Evolutionary conservation across 352 stramenopile genomes (phyloP).

Genomic region (Thalassiosira livingstoniorum): DNA sequence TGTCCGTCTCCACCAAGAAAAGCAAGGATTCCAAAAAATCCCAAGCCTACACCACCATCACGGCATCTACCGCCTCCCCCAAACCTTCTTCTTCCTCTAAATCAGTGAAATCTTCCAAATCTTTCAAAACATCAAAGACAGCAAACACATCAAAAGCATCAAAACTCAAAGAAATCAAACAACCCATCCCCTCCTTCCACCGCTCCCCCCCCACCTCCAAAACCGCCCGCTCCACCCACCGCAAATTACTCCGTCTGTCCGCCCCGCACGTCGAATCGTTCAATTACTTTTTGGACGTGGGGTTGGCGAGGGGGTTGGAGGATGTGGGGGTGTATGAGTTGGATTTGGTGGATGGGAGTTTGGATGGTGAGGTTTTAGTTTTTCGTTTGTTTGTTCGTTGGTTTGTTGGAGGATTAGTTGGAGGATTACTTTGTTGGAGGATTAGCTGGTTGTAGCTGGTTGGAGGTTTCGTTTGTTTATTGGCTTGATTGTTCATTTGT

Average conservation of each 20-base stretch:
- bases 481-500: no score
- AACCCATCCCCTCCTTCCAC: constrained; percentile 75
- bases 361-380: no score
- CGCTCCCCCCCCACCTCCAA: constrained; percentile 61
- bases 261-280: constrained; percentile 98
- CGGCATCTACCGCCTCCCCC: no score
- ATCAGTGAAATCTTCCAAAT: not conserved
- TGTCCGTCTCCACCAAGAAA: constrained; percentile 42
- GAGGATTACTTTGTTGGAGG: no score
- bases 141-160: no score
- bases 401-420: no score
- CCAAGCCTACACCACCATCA: not conserved
- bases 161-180: not conserved
- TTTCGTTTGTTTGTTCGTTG: no score
- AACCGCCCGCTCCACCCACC: constrained; percentile 44
- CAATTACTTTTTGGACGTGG: constrained; percentile 97
- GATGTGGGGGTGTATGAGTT: constrained; percentile 92
- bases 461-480: no score
- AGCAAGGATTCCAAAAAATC: constrained; percentile 19
- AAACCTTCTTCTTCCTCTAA: not conserved
- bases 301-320: constrained; percentile 91
- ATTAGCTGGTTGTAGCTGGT: no score
- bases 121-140: not conserved
- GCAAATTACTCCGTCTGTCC: constrained; percentile 87
- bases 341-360: constrained; percentile 89